Percentiles rank a stretch among this genome's conserved stretches.
Evolutionary conservation across 305 asterid species (phyloP).

Genomic region (Fraxinus angustifolia): DNA sequence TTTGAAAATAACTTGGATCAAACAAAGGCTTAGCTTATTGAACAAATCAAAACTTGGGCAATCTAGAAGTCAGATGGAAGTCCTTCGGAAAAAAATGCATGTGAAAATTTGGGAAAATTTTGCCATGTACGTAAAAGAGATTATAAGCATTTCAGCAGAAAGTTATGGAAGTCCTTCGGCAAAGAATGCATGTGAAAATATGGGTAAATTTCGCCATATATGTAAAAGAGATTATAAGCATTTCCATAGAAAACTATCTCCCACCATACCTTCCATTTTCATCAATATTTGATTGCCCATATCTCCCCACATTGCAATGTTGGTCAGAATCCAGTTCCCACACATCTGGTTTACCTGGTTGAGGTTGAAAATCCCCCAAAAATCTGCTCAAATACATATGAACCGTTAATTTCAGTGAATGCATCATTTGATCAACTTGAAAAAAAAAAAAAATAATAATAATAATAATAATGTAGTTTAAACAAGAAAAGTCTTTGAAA

Average conservation of each 20-base stretch:
- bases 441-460: background rate
- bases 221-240: background rate
- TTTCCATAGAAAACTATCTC: background rate
- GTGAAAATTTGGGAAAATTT: background rate
- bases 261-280: constrained; percentile 51
- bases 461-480: background rate
- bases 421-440: constrained; percentile 10
- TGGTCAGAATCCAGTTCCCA: constrained; percentile 87
- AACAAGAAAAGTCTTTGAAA: constrained; percentile 13
- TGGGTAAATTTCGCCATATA: background rate
- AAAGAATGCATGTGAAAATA: background rate
- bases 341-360: constrained; percentile 71
- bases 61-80: background rate
- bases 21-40: background rate
- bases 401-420: constrained; percentile 18
- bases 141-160: background rate
- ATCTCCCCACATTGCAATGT: constrained; percentile 51
- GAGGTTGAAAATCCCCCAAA: constrained; percentile 91
- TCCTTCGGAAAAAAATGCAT: background rate
- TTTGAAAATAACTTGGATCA: too few species aligned
- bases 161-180: background rate
- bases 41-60: background rate
- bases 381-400: constrained; percentile 52
- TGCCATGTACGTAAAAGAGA: background rate
- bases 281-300: constrained; percentile 42